Evolutionary conservation across 768 basidiomycete genomes (phyloP), one percentile per base, ranked within the genome.

Genomic region (Suillus subaureus): DNA sequence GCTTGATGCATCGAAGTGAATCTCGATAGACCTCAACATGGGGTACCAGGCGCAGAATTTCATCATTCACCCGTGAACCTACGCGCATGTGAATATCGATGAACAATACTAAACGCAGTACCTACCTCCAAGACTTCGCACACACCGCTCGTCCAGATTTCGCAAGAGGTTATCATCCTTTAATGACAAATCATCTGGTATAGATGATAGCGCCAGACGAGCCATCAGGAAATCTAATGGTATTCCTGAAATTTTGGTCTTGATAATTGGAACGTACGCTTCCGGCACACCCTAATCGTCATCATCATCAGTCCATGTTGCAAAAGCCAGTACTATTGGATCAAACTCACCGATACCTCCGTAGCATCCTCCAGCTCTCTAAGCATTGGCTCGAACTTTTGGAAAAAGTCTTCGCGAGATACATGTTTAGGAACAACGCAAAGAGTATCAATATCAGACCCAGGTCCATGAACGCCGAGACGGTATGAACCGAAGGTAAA

Each of bases 401-500:
- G 89, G 74, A 97, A 97, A 81, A 99, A 99, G 81, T 99, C 96
- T 69, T 97, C 96, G 68, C 95, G 86, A 64, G 90, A 92, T 64
- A 99, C 92, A 78, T 98, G 96, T 77, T 96, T 94, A 8, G 97
- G 97, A 43, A 97, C 97, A 42, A 99, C 97, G 74, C 94, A 93
- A 26, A 99, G 81, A n/a, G 96, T 97, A 82, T 99, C 97, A 76
- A 99, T 98, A 86, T 99, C 97, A 58, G 91, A 84, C 4, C 94
- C 92, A 42, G 97, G 97, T 15, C 94, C 94, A 78, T 99, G 97
- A 26, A 99, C 97, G 66, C 97, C 97, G 58, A 99, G 82, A 71
- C 97, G 91, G 83, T 98, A 99, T 61, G 96, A 98, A 49, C 97
- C 97, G 77, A 97, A 99, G 8, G 97, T 99, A 78, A 95, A 99